Conservation (phyloP, 495 filamentous ascomycete genomes). For the Penicillium turbatum region DNA sequence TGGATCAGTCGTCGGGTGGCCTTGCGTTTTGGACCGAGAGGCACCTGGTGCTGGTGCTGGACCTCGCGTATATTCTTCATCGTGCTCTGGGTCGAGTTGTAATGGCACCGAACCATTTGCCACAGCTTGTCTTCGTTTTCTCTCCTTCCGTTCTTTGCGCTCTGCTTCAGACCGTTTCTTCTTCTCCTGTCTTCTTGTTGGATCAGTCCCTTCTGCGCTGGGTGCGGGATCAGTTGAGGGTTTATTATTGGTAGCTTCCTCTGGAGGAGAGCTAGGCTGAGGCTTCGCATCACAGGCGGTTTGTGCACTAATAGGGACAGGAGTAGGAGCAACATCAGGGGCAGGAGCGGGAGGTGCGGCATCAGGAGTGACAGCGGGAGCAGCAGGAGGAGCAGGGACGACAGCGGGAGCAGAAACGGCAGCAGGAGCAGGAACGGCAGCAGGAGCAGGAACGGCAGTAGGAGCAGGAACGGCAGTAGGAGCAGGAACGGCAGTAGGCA, state of each 20-base stretch:
- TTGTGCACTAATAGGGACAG: neutral
- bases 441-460: neutral
- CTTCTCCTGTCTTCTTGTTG: constrained; percentile 75
- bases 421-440: neutral
- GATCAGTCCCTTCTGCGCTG: constrained; percentile 44
- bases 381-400: neutral
- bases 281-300: neutral
- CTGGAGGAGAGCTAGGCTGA: constrained; percentile 1
- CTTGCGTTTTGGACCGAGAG: constrained; percentile 50
- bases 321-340: neutral
- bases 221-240: constrained; percentile 27
- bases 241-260: neutral
- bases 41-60: constrained; percentile 19
- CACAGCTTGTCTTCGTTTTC: constrained; percentile 70
- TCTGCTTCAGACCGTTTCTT: constrained; percentile 89
- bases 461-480: neutral
- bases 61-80: constrained; percentile 41
- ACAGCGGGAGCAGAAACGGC: neutral
- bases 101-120: constrained; percentile 77
- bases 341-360: neutral
- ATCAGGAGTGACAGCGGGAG: neutral
- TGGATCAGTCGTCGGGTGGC: constrained; percentile 82
- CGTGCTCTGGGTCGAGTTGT: constrained; percentile 61
- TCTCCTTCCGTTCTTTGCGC: constrained; percentile 79
- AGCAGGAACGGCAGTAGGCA: neutral